phyloP scores from a whole-genome alignment of 345 rosid genomes.

The Acer negundo region DNA sequence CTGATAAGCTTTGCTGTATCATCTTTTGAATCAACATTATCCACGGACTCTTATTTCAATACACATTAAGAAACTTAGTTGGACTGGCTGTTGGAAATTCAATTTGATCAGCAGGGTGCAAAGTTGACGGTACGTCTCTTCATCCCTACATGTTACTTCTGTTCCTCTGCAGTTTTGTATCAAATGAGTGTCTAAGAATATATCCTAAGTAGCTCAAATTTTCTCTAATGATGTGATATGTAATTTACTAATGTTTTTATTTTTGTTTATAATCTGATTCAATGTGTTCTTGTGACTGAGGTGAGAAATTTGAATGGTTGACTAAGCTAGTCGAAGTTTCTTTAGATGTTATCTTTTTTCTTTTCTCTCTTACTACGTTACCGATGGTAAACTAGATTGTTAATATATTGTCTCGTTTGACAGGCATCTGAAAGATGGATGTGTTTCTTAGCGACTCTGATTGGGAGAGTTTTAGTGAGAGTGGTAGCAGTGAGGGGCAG shows the following conservation, averaged over 20 bases:
- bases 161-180: neutral
- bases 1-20: neutral
- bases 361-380: conserved; percentile 1
- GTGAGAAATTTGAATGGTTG: conserved; percentile 13
- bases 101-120: neutral
- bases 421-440: conserved; percentile 61
- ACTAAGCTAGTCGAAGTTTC: conserved; percentile 6
- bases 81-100: neutral
- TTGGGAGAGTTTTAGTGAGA: conserved; percentile 88
- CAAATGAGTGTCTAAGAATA: neutral
- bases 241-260: neutral
- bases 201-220: conserved; percentile 5
- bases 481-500: conserved; percentile 72
- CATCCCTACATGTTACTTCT: neutral
- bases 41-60: neutral
- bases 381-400: conserved; percentile 20
- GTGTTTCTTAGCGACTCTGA: conserved; percentile 62
- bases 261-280: conserved; percentile 6
- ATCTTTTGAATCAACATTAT: conserved; percentile 4
- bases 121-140: conserved; percentile 19
- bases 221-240: neutral
- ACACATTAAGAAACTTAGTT: conserved; percentile 6
- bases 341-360: conserved; percentile 12
- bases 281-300: neutral
- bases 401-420: conserved; percentile 5